Conservation (phyloP, 2,329 filamentous ascomycete species). For the Cercospora sesami region DNA sequence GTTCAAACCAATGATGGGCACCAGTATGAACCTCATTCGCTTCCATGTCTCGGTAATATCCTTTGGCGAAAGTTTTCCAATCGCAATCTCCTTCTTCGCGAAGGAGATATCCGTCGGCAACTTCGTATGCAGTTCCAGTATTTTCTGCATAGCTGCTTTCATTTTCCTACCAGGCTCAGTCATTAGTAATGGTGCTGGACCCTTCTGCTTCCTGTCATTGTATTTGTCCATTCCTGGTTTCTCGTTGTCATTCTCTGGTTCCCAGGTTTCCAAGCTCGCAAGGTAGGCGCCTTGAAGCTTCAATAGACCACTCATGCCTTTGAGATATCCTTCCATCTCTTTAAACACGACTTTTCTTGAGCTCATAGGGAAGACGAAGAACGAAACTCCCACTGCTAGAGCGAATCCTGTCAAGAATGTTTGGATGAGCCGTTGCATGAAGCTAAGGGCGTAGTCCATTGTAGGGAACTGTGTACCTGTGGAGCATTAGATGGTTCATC, state of each 20-base stretch:
- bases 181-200: conserved; percentile 15
- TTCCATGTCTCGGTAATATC: conserved; percentile 63
- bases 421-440: conserved; percentile 59
- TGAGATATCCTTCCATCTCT: conserved; percentile 62
- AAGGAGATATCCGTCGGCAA: conserved; percentile 67
- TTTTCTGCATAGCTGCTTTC: conserved; percentile 32
- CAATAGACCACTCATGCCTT: conserved; percentile 55
- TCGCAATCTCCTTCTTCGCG: conserved; percentile 72
- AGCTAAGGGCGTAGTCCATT: conserved; percentile 53
- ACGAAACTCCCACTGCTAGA: conserved; percentile 61
- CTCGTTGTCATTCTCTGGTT: conserved; percentile 39
- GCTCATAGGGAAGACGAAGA: conserved; percentile 67
- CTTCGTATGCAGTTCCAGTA: conserved; percentile 63
- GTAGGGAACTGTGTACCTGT: conserved; percentile 55
- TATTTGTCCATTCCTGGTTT: background rate
- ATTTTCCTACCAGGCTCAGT: conserved; percentile 37
- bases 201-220: background rate
- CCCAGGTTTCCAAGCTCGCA: conserved; percentile 60
- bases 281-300: conserved; percentile 66
- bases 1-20: conserved; percentile 67
- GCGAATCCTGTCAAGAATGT: conserved; percentile 66
- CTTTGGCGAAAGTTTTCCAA: conserved; percentile 64
- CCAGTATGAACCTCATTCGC: conserved; percentile 60
- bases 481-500: background rate
- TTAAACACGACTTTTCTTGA: conserved; percentile 65